Evolutionary conservation across 2,329 filamentous ascomycete species (phyloP), one percentile per base, ranked within the genome.

Genomic region (Thermoascus crustaceus): DNA sequence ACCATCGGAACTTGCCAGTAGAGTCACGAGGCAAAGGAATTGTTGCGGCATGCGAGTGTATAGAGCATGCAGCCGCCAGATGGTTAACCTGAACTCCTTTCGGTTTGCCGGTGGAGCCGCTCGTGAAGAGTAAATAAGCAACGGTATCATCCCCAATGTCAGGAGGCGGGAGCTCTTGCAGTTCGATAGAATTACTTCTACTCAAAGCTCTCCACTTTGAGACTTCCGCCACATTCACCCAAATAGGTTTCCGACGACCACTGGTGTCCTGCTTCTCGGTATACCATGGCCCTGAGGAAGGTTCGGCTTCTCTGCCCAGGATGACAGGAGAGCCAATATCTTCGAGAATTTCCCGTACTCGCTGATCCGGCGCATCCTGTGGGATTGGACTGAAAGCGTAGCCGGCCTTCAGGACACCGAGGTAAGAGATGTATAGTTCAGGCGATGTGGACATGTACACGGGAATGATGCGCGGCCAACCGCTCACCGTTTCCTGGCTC

Each of bases 381-480:
- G 60, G 55, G n/a, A 64, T 46, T 1, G 61, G 61, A 30, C 48
- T 63, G 36, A 63, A 62, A 6, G 57, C 55, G 21, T 50, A 39
- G 14, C 58, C 60, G 9, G 58, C 53, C 38, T 63, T 63, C 9
- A 63, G 43, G 38, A 50, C 42, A 13, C 45, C 60, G 5, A 63
- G 49, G 32, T 61, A 63, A 9, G 55, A 50, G 16, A 60, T 50
- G 36, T 63, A 64, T 3, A 64, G 49, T 40, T 61, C 60, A 1
- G 58, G 57, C 5, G 49, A 54, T n/a, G 50, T 53, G 21, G 50
- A 30, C 48, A 55, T 53, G 30, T 53, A 45, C 19, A 55, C 50
- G 8, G 52, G 51, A 32, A 55, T 47, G 19, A 55, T 48, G 7
- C 38, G 41, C n/a, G 40, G 38, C 30, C 38, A 14, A 7, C 39